Evolutionary conservation across 1,284 basidiomycete genomes (phyloP), one percentile per base, ranked within the genome.

Genomic region (Rhizoctonia solani): DNA sequence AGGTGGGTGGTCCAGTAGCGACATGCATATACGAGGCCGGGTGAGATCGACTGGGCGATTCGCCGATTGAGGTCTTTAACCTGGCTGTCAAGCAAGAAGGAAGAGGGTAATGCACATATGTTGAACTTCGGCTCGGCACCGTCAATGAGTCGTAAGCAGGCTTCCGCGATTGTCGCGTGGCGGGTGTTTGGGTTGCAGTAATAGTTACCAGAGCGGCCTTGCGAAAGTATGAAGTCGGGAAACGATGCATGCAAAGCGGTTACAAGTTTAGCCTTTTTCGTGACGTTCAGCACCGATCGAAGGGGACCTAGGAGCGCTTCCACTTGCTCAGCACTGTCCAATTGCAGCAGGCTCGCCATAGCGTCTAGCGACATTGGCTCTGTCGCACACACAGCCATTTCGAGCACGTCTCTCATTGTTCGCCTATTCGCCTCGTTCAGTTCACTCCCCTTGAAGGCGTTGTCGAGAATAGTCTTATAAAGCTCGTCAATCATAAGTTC

Each of bases 221-320:
- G 14, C 34, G 52, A 34, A 11, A 53, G 23, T 27, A 65, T 37
- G 21, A 32, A 65, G 25, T 65, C 59, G 4, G 59, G 47, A 21
- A 65, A 65, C 6, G 59, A 65, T 32, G 49, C 25, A 30, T 65
- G 59, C 1, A 65, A 37, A 2, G 59, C 25, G 3, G 49, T 42
- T 3, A 65, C 37, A 11, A 16, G 16, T 25, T 44, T 37, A n/a
- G n/a, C 19, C n/a, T 2, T 16, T 13, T 41, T 3, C 23, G 32
- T 23, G 1, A 53, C 25, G n/a, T 52, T 27, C 30, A 44, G 13
- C 16, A 53, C 34, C n/a, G 59, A 65, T 16, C 27, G 49, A 13
- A 65, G 23, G 8, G 49, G 37, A 8, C 19, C 4, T 9, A 65
- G 14, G 13, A 39, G 49, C 11, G 44, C 21, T 9, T 52, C 4